These are phyloP conservation scores for Hibiscus syriacus DNA, from an alignment of 345 rosid genomes.

Conservation along the genomic window DNA sequence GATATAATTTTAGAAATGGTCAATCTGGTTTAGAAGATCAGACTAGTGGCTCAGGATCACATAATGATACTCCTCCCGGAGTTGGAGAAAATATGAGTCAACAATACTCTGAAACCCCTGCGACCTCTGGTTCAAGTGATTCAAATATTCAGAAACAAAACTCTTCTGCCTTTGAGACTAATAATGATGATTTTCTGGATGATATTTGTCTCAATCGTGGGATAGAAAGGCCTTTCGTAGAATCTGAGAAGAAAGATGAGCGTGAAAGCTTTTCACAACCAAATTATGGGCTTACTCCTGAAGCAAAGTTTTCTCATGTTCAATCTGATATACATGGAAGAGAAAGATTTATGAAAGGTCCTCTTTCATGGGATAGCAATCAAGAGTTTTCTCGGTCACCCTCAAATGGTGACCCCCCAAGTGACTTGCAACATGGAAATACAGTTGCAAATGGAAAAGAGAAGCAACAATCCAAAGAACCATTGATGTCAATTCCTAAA, in stretches of 20 bases:
- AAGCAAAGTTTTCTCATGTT: not conserved
- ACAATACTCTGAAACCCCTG: constrained; percentile 19
- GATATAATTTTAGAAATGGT: constrained; percentile 22
- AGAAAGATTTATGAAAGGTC: constrained; percentile 8
- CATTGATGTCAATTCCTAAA: not conserved
- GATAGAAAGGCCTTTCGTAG: not conserved
- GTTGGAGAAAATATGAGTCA: constrained; percentile 18
- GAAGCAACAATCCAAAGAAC: constrained; percentile 14
- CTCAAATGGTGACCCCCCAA: constrained; percentile 5
- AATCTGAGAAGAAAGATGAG: constrained; percentile 2
- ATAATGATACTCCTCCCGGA: constrained; percentile 17
- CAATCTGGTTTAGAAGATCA: constrained; percentile 24
- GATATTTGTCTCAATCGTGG: not conserved
- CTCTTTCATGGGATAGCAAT: not conserved
- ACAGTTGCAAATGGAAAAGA: constrained; percentile 11
- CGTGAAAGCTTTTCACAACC: constrained; percentile 1
- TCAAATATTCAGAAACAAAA: constrained; percentile 4
- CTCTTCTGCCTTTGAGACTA: not conserved
- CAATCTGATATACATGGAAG: constrained; percentile 9
- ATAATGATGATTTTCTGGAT: not conserved
- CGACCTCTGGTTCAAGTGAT: constrained; percentile 19
- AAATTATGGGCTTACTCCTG: constrained; percentile 1
- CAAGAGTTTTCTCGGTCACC: constrained; percentile 4
- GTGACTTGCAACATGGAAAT: constrained; percentile 16
- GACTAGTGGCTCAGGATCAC: constrained; percentile 24